A percentile compares a stretch with the other conserved stretches of the same genome.
phyloP scores from a whole-genome alignment of 2,329 filamentous ascomycete genomes.

The Pestalotiopsis sp. region DNA sequence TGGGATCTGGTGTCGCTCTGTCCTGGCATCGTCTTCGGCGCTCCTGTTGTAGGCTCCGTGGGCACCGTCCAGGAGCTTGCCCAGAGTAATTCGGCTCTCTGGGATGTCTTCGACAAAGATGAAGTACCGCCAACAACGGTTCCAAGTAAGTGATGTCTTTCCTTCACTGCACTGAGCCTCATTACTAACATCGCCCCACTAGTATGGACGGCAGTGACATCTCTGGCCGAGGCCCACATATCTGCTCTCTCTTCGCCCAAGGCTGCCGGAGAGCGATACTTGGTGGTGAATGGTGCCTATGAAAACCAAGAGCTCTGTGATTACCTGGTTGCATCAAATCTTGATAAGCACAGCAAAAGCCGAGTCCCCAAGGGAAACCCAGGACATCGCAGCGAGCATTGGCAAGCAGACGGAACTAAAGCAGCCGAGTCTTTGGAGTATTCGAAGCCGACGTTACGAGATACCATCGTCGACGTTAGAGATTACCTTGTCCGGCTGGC shows the following conservation, averaged over 20 bases:
- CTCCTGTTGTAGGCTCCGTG: conserved; percentile 3
- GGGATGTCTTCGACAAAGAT: conserved; percentile 4
- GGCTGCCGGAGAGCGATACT: neutral
- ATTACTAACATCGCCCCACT: neutral
- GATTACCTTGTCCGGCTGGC: neutral
- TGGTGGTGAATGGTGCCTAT: conserved; percentile 2
- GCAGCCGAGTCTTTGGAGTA: neutral
- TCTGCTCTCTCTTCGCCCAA: neutral
- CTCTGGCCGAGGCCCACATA: conserved; percentile 6
- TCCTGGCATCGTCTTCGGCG: conserved; percentile 46
- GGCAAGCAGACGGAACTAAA: conserved; percentile 5
- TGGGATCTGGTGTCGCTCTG: conserved; percentile 48
- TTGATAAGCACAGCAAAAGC: neutral
- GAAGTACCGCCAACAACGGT: conserved; percentile 3
- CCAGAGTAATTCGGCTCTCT: neutral
- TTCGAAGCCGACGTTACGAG: neutral
- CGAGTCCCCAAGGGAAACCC: neutral
- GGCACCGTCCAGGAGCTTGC: neutral
- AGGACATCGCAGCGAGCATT: neutral
- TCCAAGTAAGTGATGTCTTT: neutral
- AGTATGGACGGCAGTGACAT: conserved; percentile 8
- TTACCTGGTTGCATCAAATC: neutral
- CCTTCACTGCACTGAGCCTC: neutral
- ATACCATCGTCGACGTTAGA: neutral
- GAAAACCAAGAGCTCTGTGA: conserved; percentile 8